A percentile compares a stretch with the other conserved stretches of the same genome.
phyloP scores from a whole-genome alignment of 1,284 basidiomycete genomes.

The Calocybe gambosa region DNA sequence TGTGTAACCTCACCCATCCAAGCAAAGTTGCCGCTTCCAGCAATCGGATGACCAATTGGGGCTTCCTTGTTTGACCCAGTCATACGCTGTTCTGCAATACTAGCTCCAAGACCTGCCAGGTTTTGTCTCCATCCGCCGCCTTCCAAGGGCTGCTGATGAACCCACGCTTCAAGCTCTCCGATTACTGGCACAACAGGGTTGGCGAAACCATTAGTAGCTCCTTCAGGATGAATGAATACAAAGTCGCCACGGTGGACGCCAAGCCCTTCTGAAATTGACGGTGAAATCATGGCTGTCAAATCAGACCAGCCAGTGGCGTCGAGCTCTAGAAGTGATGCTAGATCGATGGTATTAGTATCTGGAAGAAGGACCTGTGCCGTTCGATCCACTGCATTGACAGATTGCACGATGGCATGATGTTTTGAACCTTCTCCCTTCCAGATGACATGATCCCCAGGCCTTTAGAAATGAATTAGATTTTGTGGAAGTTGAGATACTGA shows the following conservation, averaged over 20 bases:
- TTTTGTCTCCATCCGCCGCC: conserved; percentile 66
- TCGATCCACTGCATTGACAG: conserved; percentile 67
- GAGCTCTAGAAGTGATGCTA: conserved; percentile 82
- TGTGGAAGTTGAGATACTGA: conserved; percentile 2
- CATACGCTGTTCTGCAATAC: conserved; percentile 46
- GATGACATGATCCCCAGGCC: conserved; percentile 90
- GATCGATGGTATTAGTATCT: conserved; percentile 50
- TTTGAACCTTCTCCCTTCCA: conserved; percentile 73
- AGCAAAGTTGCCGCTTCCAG: conserved; percentile 39
- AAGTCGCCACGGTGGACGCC: conserved; percentile 80
- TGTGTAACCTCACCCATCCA: conserved; percentile 80
- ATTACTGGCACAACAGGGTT: conserved; percentile 67
- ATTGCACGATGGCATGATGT: conserved; percentile 73
- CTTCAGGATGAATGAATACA: conserved; percentile 71
- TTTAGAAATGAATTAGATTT: conserved; percentile 23
- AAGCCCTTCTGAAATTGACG: conserved; percentile 49
- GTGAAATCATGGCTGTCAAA: conserved; percentile 33
- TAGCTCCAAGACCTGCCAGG: conserved; percentile 57
- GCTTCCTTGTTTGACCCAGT: conserved; percentile 35
- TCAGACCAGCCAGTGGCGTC: conserved; percentile 73
- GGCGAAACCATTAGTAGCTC: conserved; percentile 61
- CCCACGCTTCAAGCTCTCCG: conserved; percentile 76
- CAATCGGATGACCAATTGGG: conserved; percentile 37
- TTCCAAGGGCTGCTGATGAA: conserved; percentile 51
- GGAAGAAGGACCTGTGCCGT: conserved; percentile 59